Evolutionary conservation across 306 rosid genomes (phyloP), one percentile per base, ranked within the genome.

Genomic region (Casuarina glauca): DNA sequence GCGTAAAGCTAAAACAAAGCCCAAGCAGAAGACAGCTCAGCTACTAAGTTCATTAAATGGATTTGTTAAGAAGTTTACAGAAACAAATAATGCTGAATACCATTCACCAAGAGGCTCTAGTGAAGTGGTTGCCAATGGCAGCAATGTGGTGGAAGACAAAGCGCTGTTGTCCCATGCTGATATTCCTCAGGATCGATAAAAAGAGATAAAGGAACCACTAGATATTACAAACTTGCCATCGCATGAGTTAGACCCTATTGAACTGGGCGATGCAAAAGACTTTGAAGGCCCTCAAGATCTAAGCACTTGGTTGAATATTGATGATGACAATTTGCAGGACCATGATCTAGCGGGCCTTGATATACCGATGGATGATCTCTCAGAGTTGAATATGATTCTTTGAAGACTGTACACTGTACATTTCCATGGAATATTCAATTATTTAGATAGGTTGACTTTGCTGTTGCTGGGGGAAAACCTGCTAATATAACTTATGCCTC

Each of bases 311-410:
- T 81, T 88, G 78, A 87, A 88, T 85, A 76, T 90, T 79, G 96
- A 88, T 49, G 93, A 85, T 17, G 97, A 88, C 44, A 89, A 80
- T 53, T 79, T 89, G 64, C 90, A 88, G 81, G 98, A 87, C 39
- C 77, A 79, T 73, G 91, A 88, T 79, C 70, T 76, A 1, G 74
- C 77, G 55, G 97, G 96, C 84, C 88, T 89, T 20, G 94, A 85
- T 69, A 90, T 92, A 83, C 98, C 97, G 57, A 89, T 92, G 98
- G 98, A 92, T 73, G 98, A 94, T 79, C 90, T 94, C 75, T 86
- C 93, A 58, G 91, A 84, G 16, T 78, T 93, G 86, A 77, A 71
- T 76, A 82, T 90, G 89, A 17, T 83, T 79, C 63, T 80, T 43
- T 94, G 95, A 88, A 81, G 84, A 73, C 86, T 35, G 78, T 74